Base-by-base conservation (phyloP, 768 basidiomycete genomes). In the Gyrodon lividus region DNA sequence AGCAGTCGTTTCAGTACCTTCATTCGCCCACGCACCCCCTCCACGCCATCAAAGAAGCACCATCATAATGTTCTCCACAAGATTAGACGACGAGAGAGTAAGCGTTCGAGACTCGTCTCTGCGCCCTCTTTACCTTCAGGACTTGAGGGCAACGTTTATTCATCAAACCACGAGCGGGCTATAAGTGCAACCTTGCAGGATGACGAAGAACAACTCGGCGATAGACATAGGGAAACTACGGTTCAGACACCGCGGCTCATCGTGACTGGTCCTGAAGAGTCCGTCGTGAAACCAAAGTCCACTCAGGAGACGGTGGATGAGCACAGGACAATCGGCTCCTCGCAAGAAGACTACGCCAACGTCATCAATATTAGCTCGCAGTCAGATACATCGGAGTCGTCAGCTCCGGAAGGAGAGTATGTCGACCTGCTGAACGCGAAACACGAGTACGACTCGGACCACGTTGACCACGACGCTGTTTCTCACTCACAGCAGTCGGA, bases 361-460 rank as follows among this genome's bases (percentile, higher is more conserved):
- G 62, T 66, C 6, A 48, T 69, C 5, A 68, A 65, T 30, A 58
- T 69, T 20, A 40, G 50, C 7, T 54, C 60, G 13, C 50, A 28
- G 17, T 47, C 59, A 5, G 24, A 22, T 24, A 22, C 12, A 24
- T 37, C 22, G 10, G 39, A 3, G 34, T 54, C 55, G 34, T 13
- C 19, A 3, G 23, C 14, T 5, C 22, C 19, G 13, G 54, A 39
- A n/a, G 46, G 14, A 38, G 31, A n/a, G 50, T 7, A 2, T 19
- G 35, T 37, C 35, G 5, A 37, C 35, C 17, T n/a, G 8, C 4
- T 17, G 35, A 17, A 37, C 17, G 1, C 35, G 14, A 34, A 41
- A 12, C 30, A 3, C 30, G 39, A 49, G 40, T 14, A 23, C 20
- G 40, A 42, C 40, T n/a, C 1, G 2, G 30, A 14, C 10, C 12